Base-by-base conservation (phyloP, 2,329 filamentous ascomycete genomes). In the Penicillium sp. region DNA sequence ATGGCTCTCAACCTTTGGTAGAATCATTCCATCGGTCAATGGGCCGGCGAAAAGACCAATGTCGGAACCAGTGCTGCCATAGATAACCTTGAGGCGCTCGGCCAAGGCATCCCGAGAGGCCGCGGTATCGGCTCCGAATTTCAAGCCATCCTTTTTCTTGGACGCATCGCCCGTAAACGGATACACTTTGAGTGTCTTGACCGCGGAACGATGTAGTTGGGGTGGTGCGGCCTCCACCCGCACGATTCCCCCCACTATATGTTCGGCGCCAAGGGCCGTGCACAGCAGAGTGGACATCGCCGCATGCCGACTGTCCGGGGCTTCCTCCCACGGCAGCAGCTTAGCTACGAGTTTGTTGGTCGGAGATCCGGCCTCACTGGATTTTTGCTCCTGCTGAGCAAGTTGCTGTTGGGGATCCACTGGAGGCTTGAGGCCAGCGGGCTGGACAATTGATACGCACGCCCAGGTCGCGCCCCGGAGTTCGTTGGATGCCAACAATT, bases 81-180 rank as follows among this genome's bases (percentile, higher is more conserved):
- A 94, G 3, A 90, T 81, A 10, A 85, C 81, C 56, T 84, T 83
- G 55, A 96, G 85, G 39, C 83, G 83, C 64, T 87, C 87, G 3
- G 85, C 84, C 60, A 76, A 55, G 8, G 91, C 90, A 65, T 95
- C 90, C 46, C 86, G 86, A 60, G 94, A 89, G 5, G 88, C 82
- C 62, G 90, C 89, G 0, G 90, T 89, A 62, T 96, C 90, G 13
- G 91, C 90, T 4, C 92, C 92, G 66, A 97, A 95, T 62, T 85
- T 90, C 20, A 96, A 78, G 0, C 87, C 87, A 41, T 86, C 80
- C 31, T 79, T 81, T 35, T 79, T 73, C 60, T 84, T 85, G 3
- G 78, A 74, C 20, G 74, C 72, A 43, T 76, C 71, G 1, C 79
- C 75, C 3, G 83, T 79, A 63, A 96, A 97, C 0, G 94, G 94